A percentile compares a stretch with the other conserved stretches of the same genome.
Evolutionary conservation across 345 rosid genomes (phyloP).

Genomic region (Salix suchowensis): DNA sequence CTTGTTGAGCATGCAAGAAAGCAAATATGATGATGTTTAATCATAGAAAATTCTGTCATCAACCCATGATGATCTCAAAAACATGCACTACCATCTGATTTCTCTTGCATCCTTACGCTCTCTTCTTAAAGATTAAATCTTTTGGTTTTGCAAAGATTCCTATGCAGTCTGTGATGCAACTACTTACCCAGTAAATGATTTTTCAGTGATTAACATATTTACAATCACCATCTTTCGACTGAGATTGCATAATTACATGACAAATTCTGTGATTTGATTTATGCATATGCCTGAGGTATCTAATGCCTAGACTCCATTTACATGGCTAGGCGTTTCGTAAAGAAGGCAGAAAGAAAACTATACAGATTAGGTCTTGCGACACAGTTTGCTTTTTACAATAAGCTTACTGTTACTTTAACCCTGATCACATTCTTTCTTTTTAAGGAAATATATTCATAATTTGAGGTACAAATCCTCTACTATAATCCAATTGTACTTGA

Average conservation of each 20-base stretch:
- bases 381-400: neutral
- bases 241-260: neutral
- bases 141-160: no score
- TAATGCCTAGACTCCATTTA: neutral
- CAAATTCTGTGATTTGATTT: neutral
- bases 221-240: constrained; percentile 20
- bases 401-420: constrained; percentile 1
- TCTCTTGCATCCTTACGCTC: neutral
- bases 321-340: constrained; percentile 11
- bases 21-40: constrained; percentile 4
- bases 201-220: neutral
- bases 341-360: neutral
- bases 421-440: neutral
- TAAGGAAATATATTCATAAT: neutral
- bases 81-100: constrained; percentile 23
- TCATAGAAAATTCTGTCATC: constrained; percentile 3
- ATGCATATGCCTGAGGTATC: neutral
- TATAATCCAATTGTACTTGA: no score
- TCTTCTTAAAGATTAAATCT: neutral
- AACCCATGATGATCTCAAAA: constrained; percentile 9
- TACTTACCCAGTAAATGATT: neutral
- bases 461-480: no score
- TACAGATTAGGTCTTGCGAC: constrained; percentile 10
- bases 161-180: constrained; percentile 16
- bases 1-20: constrained; percentile 3